Conservation (phyloP, 768 basidiomycete genomes). For the Lenzites betulinus region DNA sequence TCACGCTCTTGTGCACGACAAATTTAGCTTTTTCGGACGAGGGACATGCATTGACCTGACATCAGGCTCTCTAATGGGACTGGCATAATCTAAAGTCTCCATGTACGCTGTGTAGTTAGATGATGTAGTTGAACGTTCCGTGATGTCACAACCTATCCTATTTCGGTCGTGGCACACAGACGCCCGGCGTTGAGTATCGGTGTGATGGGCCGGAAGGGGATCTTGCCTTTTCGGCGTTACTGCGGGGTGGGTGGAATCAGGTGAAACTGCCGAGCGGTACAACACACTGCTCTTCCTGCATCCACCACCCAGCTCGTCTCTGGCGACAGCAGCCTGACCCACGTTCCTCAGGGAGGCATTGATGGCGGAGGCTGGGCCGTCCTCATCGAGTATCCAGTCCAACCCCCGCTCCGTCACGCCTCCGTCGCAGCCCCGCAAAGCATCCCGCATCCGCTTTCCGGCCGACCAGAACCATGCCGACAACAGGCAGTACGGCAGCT, state of each 20-base stretch:
- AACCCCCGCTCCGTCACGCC: slow-evolving; percentile 16
- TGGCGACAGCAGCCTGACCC: background rate
- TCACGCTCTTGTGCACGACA: background rate
- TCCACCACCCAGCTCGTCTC: background rate
- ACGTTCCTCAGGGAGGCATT: slow-evolving; percentile 9
- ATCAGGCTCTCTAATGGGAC: no score
- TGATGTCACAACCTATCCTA: no score
- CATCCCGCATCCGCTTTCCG: slow-evolving; percentile 39
- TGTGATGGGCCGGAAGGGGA: background rate
- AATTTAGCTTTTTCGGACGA: background rate
- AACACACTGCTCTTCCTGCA: background rate
- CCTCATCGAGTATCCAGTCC: slow-evolving; percentile 24
- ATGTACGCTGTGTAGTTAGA: no score
- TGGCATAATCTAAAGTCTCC: no score
- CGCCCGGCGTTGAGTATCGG: background rate
- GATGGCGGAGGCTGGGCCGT: slow-evolving; percentile 37
- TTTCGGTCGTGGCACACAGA: background rate
- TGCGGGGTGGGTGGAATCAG: background rate
- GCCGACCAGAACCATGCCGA: slow-evolving; percentile 15
- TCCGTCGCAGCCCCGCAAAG: slow-evolving; percentile 15
- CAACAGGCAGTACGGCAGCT: slow-evolving; percentile 13
- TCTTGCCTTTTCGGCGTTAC: background rate
- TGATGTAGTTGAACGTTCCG: no score
- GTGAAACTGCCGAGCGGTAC: background rate
- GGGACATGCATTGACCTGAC: no score